Base-by-base conservation (phyloP, 192 early-diverging fungal species). In the Linnemannia elongata region DNA sequence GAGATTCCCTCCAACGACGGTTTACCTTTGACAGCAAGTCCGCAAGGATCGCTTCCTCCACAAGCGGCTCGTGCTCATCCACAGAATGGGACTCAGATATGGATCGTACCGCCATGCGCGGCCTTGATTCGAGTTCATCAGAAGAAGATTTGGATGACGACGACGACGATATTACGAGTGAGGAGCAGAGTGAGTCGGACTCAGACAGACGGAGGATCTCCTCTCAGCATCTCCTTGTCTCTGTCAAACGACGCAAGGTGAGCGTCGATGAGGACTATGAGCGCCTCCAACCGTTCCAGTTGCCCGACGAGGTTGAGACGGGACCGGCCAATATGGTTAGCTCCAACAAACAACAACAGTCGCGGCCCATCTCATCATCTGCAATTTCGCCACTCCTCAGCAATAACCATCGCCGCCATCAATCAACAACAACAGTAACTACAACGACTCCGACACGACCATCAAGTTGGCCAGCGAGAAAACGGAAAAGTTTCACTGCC, bases 161-260 rank as follows among this genome's bases (percentile, higher is more conserved):
- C 27, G 57, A 63, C 60, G 60, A 66, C 13, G 60, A 66, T 66
- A 13, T 3, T 33, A 30, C 27, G 12, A 66, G 60, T 30, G 60
- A 73, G n/a, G 72, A 73, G 72, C 39, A 45, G 15, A 45, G 44
- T 30, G 72, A 73, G n/a, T 73, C 72, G 38, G 72, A 73, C 27
- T 45, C 72, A 6, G 72, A 73, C 41, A 41, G 39, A 45, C 39
- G 44, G 72, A 22, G 72, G 45, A n/a, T 73, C 24, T 4, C 39
- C 15, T 33, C 60, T 15, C 41, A 73, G 27, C 72, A 73, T 45
- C 72, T 30, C 2, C 73, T 74, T 9, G 44, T 75, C 35, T 81
- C 80, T 20, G 69, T 81, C 44, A 81, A 81, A 17, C 80, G 80
- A 3, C 63, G 80, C 5, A 81, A 81, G 30, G 73, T 75, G 63